Evolutionary conservation across 2,329 filamentous ascomycete species (phyloP).

Genomic region (Beauveria varroae): DNA sequence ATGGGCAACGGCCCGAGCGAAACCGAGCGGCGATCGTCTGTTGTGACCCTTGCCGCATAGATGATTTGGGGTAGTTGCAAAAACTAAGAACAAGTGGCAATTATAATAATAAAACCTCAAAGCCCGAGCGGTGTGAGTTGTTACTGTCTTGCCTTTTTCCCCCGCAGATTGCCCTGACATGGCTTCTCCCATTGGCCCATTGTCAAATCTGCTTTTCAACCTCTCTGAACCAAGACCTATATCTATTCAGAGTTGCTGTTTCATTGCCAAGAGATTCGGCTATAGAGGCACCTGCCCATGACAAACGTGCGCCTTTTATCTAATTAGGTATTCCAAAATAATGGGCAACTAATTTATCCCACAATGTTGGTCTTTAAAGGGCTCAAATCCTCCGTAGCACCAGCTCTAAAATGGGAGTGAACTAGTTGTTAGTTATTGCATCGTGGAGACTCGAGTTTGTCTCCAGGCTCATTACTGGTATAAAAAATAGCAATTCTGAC

Average conservation of each 20-base stretch:
- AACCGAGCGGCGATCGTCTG: background rate
- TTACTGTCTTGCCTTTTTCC: background rate
- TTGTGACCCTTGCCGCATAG: slow-evolving; percentile 1
- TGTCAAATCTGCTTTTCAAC: background rate
- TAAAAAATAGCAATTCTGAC: background rate
- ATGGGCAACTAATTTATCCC: background rate
- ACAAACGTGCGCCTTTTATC: background rate
- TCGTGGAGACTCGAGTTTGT: background rate
- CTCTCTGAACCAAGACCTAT: background rate
- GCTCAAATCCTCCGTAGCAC: background rate
- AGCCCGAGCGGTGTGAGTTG: background rate
- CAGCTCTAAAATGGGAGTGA: background rate
- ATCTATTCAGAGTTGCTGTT: background rate
- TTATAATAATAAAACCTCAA: background rate
- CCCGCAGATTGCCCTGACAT: background rate
- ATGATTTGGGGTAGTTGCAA: slow-evolving; percentile 4
- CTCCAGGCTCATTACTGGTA: too few relatives aligned
- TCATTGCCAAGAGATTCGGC: background rate
- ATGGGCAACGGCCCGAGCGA: slow-evolving; percentile 1
- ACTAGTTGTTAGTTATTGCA: background rate
- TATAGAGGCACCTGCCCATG: background rate
- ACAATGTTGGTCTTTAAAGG: background rate
- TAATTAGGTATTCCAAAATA: background rate
- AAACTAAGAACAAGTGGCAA: background rate
- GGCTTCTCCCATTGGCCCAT: background rate